Evolutionary conservation across 1,284 basidiomycete species (phyloP), one percentile per base, ranked within the genome.

Genomic region (Ustilago trichophora): DNA sequence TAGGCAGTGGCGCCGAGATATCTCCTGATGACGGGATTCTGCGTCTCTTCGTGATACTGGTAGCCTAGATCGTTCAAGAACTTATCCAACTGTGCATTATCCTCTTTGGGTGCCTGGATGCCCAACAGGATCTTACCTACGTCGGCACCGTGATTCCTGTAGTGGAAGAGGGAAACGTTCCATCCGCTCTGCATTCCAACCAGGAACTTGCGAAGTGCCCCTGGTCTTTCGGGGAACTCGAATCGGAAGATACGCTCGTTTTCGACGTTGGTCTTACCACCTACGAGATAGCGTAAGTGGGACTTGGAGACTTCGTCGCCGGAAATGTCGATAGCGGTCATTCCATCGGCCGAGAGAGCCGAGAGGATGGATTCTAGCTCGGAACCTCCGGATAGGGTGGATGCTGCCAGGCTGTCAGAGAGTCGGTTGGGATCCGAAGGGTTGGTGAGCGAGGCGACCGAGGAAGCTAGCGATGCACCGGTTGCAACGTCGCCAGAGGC

Each of bases 121-220:
- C 93, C 96, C 3, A 93, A 91, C 37, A 98, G 55, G 10, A 81
- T 69, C 41, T 74, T 76, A 34, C 68, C 77, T 5, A 78, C 62
- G 41, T 81, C 93, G 9, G 69, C 64, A 26, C 95, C 95, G 73
- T 98, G 94, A 82, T 97, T 97, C 56, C 95, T 87, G 83, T 98
- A 98, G 82, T 98, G 96, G 85, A 98, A 98, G 62, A 98, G 83
- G 1, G 92, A 91, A 48, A 98, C 92, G 83, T 96, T 98, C 93
- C 94, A 98, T 13, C 88, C 89, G 25, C 87, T 85, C 45, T 90
- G 89, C 47, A 98, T 82, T 4, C 90, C 71, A 21, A 62, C 67
- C 18, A 80, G 54, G 85, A 98, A 99, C 73, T 91, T 91, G 40
- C 91, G 87, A 54, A 99, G 84, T 1, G 95, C 95, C 4, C 90